Evolutionary conservation across 495 filamentous ascomycete species (phyloP).

Genomic region (Zalerion maritima): DNA sequence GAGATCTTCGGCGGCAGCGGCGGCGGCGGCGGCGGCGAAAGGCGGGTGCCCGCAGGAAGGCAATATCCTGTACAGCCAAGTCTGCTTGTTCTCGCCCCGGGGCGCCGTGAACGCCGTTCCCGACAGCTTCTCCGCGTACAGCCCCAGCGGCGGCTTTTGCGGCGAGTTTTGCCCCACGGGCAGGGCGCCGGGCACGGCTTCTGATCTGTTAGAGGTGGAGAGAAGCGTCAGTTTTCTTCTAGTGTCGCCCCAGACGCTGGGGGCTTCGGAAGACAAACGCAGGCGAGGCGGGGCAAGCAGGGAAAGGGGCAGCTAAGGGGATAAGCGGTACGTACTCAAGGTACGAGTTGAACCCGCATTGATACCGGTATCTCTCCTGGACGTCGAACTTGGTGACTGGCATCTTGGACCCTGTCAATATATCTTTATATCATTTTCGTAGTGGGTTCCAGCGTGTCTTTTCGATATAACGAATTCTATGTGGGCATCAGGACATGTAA

Average conservation of each 20-base stretch:
- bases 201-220: constrained; percentile 17
- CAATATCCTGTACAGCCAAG: constrained; percentile 89
- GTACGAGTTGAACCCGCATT: constrained; percentile 52
- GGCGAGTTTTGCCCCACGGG: constrained; percentile 67
- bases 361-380: constrained; percentile 47
- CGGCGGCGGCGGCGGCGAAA: constrained; percentile 39
- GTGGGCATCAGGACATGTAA: too few relatives aligned
- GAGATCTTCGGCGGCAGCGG: too few relatives aligned
- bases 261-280: neutral
- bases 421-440: too few relatives aligned
- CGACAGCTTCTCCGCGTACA: constrained; percentile 89
- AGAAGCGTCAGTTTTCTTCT: neutral
- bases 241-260: neutral
- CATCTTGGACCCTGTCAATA: too few relatives aligned
- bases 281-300: too few relatives aligned
- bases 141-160: constrained; percentile 68
- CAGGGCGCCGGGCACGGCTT: constrained; percentile 32
- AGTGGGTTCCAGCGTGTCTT: too few relatives aligned
- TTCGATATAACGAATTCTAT: too few relatives aligned
- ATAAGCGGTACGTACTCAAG: constrained; percentile 32
- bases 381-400: constrained; percentile 40
- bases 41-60: constrained; percentile 69
- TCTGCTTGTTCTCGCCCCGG: constrained; percentile 73
- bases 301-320: neutral
- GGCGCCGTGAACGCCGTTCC: constrained; percentile 90